Evolutionary conservation across 2,329 filamentous ascomycete genomes (phyloP), one percentile per base, ranked within the genome.

Genomic region (Diaporthe australafricana): DNA sequence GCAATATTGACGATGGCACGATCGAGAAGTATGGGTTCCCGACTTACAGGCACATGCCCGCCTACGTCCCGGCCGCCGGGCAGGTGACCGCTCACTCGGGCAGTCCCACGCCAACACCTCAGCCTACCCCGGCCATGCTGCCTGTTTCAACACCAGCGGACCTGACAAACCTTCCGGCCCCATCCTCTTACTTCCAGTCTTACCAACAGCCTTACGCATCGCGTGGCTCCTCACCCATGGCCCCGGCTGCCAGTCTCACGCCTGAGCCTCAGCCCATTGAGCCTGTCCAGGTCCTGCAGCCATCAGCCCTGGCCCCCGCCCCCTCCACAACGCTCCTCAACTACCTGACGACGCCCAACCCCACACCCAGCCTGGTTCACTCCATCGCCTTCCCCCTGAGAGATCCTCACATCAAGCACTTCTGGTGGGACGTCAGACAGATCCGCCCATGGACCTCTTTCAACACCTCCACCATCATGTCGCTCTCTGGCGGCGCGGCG

Each of bases 361-460:
- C 95, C 25, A 92, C 94, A 27, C 93, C 95, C 22, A 92, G 92
- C 50, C 86, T 98, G 42, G 94, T 97, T 47, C 92, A 92, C 78
- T 93, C 92, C 76, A 89, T 96, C 76, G 93, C 92, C 72, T 91
- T 92, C 79, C 91, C 83, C 75, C 85, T 87, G 78, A 89, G 86
- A 75, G 93, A 90, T 80, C 91, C 87, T 78, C 89, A 87, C 82
- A 92, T 88, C 77, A 94, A 92, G 81, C 91, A 97, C 84, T 98
- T 96, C 82, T 98, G 96, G 96, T 98, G 94, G 93, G 96, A 98
- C 78, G 89, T 97, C 72, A 93, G 96, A 76, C 96, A 97, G 80
- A 87, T 98, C 75, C 91, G 94, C 74, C 88, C 91, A 74, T 98
- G 96, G 96, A 89, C 88, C 66, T 88, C 90, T 76, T 98, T 98